phyloP scores from a whole-genome alignment of 371 early-diverging fungal genomes.

The Phascolomyces articulosus region DNA sequence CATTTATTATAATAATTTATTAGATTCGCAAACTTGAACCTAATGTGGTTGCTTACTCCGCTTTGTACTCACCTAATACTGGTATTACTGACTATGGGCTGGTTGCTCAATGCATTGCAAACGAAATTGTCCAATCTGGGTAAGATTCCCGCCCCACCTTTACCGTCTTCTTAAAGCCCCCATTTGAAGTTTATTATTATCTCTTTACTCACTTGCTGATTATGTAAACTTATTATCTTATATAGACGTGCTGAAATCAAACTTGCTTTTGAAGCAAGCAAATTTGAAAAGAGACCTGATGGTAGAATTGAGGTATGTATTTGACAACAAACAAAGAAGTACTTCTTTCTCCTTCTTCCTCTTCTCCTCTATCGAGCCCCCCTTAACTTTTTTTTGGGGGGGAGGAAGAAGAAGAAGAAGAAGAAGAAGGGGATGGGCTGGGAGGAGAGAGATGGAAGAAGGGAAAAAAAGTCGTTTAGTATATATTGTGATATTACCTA shows the following conservation, averaged over 20 bases:
- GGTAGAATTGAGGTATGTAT: conserved; percentile 35
- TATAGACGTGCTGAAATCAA: conserved; percentile 57
- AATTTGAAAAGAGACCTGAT: conserved; percentile 41
- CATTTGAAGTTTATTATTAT: too few relatives aligned
- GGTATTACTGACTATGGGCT: conserved; percentile 51
- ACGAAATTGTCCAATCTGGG: conserved; percentile 52
- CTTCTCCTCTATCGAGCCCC: background rate
- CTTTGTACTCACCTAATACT: conserved; percentile 55
- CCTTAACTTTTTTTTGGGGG: too few relatives aligned
- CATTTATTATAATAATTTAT: background rate
- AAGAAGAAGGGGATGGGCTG: too few relatives aligned
- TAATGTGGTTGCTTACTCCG: conserved; percentile 52
- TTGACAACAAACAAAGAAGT: background rate
- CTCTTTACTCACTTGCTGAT: too few relatives aligned
- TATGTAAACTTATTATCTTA: too few relatives aligned
- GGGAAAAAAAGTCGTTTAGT: too few relatives aligned
- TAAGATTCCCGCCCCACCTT: conserved; percentile 13
- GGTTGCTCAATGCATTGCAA: conserved; percentile 52
- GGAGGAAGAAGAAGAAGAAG: too few relatives aligned
- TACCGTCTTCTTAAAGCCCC: conserved; percentile 1
- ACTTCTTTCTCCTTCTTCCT: too few relatives aligned
- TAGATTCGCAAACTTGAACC: conserved; percentile 51
- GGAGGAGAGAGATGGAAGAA: too few relatives aligned
- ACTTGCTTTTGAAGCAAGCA: conserved; percentile 48
- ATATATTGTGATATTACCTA: too few relatives aligned